Conservation (phyloP, 2,329 filamentous ascomycete species). For the Aspergillus candidus region DNA sequence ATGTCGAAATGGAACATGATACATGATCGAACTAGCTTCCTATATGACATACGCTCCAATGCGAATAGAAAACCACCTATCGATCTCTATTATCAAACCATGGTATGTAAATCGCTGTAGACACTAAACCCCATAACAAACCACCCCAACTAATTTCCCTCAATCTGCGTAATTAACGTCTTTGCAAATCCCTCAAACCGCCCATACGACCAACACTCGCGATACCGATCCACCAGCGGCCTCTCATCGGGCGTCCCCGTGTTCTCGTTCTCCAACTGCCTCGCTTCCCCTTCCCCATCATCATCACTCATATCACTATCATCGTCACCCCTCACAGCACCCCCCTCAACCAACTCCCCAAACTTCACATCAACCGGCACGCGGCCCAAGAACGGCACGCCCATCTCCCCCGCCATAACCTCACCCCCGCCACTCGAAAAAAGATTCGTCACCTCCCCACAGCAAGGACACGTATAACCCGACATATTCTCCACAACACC, state of each 20-base stretch:
- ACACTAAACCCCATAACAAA: not conserved
- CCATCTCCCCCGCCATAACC: constrained; percentile 81
- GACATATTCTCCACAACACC: constrained; percentile 96
- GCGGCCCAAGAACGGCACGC: constrained; percentile 74
- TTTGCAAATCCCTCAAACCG: constrained; percentile 40
- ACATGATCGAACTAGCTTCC: too few relatives aligned
- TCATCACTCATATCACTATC: constrained; percentile 22
- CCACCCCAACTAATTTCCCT: constrained; percentile 8
- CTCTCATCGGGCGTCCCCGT: constrained; percentile 21
- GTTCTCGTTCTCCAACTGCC: constrained; percentile 6
- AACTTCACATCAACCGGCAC: constrained; percentile 94
- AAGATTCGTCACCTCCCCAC: constrained; percentile 80
- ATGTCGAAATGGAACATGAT: too few relatives aligned
- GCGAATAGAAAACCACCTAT: too few relatives aligned
- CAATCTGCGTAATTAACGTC: constrained; percentile 25
- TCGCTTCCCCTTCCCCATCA: constrained; percentile 11
- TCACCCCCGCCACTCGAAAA: constrained; percentile 88
- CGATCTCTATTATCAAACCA: too few relatives aligned
- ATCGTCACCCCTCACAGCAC: constrained; percentile 19
- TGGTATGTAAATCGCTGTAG: constrained; percentile 1
- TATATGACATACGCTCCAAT: too few relatives aligned
- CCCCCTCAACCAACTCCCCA: constrained; percentile 72
- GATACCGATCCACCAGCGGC: constrained; percentile 39
- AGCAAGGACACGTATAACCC: constrained; percentile 52
- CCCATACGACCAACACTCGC: constrained; percentile 38